Percentiles rank a stretch among this genome's conserved stretches.
Evolutionary conservation across 208 protist genomes (phyloP).

Genomic region (Crithidia sp.): DNA sequence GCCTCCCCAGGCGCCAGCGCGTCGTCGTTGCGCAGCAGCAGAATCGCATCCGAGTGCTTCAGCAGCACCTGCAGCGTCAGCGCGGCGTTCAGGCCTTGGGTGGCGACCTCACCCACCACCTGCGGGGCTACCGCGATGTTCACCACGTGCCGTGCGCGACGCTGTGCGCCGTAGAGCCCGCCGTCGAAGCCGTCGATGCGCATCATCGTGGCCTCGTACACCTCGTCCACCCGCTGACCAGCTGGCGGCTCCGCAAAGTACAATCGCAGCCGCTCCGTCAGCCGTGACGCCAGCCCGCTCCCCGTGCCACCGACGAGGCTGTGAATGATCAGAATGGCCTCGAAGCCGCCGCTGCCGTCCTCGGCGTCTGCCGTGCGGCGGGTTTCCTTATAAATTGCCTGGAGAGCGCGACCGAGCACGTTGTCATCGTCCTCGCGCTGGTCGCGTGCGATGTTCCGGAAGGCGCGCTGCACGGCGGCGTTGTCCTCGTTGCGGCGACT

Average conservation of each 20-base stretch:
- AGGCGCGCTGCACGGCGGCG: conserved; percentile 44
- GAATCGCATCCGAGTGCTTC: conserved; percentile 58
- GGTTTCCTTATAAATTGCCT: conserved; percentile 77
- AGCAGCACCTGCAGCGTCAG: conserved; percentile 75
- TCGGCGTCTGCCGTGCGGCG: conserved; percentile 56
- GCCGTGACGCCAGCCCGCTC: conserved; percentile 74
- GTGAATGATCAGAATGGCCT: conserved; percentile 86
- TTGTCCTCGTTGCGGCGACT: conserved; percentile 56
- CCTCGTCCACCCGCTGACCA: conserved; percentile 42
- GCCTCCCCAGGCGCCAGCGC: conserved; percentile 44
- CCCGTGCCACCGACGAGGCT: conserved; percentile 87
- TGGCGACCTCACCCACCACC: conserved; percentile 71
- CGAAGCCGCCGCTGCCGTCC: conserved; percentile 42
- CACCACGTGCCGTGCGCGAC: conserved; percentile 71
- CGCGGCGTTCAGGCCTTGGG: conserved; percentile 77
- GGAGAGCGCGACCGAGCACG: conserved; percentile 60
- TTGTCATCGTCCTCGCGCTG: conserved; percentile 72
- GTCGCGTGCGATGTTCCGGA: conserved; percentile 56
- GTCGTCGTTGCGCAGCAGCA: conserved; percentile 88
- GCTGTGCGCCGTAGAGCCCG: conserved; percentile 70
- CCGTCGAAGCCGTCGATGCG: conserved; percentile 70
- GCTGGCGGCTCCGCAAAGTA: conserved; percentile 77
- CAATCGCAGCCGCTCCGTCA: conserved; percentile 82
- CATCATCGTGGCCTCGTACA: conserved; percentile 57
- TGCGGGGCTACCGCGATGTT: conserved; percentile 77